phyloP scores from a whole-genome alignment of 116 monocot genomes.

The Trichopus zeylanicus region DNA sequence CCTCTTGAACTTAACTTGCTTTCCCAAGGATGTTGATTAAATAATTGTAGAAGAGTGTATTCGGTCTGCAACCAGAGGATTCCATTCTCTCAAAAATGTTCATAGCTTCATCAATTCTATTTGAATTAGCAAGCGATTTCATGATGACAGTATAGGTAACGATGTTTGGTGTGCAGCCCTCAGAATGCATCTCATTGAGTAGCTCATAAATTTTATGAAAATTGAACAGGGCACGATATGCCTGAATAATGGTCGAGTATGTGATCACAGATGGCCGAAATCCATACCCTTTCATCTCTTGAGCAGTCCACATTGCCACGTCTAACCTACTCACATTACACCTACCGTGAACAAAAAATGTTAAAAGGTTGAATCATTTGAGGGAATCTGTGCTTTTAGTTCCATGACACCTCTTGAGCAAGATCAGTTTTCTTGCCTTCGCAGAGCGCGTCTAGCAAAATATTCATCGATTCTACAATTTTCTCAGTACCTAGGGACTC shows the following conservation, averaged over 20 bases:
- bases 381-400: conserved; percentile 40
- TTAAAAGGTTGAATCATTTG: conserved; percentile 69
- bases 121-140: conserved; percentile 37
- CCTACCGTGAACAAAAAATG: conserved; percentile 90
- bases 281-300: conserved; percentile 67
- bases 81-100: conserved; percentile 49
- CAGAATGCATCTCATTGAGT: conserved; percentile 59
- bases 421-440: conserved; percentile 63
- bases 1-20: conserved; percentile 46
- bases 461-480: conserved; percentile 61
- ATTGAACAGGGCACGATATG: conserved; percentile 42
- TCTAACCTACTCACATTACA: conserved; percentile 58
- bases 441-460: conserved; percentile 76
- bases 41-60: conserved; percentile 67
- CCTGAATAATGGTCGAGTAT: conserved; percentile 67
- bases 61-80: conserved; percentile 52
- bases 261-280: conserved; percentile 73
- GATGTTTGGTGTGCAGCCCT: conserved; percentile 64
- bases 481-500: conserved; percentile 43
- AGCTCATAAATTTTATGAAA: conserved; percentile 56
- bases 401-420: conserved; percentile 52
- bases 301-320: conserved; percentile 68
- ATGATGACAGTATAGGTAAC: conserved; percentile 73
- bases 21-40: conserved; percentile 67
- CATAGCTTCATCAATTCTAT: conserved; percentile 32